phyloP scores from a whole-genome alignment of 1,284 basidiomycete species.

The Clitocybe nebularis region DNA sequence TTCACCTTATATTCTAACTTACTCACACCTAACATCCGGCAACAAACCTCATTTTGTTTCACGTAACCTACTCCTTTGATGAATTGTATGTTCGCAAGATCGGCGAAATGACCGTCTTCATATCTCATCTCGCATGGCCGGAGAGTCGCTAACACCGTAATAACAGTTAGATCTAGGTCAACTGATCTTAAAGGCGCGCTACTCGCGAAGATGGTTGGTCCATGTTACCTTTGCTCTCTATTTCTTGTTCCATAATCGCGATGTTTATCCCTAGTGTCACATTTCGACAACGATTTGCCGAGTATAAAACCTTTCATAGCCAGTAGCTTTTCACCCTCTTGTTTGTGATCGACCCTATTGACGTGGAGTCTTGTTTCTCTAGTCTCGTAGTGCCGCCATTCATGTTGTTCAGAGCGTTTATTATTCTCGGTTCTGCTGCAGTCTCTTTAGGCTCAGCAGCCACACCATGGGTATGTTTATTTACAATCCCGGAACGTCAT shows the following conservation, averaged over 20 bases:
- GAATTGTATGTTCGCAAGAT: not conserved
- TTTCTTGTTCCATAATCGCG: constrained; percentile 1
- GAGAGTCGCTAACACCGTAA: not conserved
- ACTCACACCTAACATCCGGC: not conserved
- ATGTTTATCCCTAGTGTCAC: constrained; percentile 1
- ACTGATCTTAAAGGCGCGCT: not conserved
- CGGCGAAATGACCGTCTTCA: not conserved
- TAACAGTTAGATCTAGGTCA: not conserved
- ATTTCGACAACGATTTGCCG: not conserved
- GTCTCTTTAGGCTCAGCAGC: not conserved
- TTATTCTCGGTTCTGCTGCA: not conserved
- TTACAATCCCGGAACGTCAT: not conserved
- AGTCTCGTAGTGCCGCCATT: not conserved
- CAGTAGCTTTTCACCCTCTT: not conserved
- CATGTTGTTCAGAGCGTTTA: constrained; percentile 1
- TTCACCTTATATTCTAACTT: not conserved
- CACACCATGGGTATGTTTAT: not conserved
- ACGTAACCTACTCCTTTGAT: too few relatives aligned
- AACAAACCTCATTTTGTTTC: not conserved
- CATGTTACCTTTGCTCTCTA: not conserved
- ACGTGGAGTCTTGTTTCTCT: not conserved
- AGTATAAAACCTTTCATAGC: not conserved
- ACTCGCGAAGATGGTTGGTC: not conserved
- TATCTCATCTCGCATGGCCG: not conserved
- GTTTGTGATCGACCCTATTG: not conserved